Conservation (phyloP, 441 rosid genomes). For the Corymbia calophylla region DNA sequence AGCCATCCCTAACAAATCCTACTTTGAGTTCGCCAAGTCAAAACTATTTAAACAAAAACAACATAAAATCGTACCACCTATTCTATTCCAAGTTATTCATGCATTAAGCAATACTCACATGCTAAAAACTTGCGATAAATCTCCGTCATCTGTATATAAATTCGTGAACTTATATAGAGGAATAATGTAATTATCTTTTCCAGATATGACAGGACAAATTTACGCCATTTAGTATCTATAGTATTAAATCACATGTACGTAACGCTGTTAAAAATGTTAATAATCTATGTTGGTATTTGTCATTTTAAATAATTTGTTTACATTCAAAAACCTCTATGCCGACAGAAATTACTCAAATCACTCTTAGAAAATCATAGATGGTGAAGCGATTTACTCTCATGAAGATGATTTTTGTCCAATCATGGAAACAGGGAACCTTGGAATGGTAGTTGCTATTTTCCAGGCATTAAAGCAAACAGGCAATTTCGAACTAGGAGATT, state of each 20-base stretch:
- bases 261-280: background rate
- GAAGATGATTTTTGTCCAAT: too few relatives aligned
- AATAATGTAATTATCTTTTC: background rate
- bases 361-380: background rate
- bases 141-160: background rate
- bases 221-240: background rate
- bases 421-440: background rate
- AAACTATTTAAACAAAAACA: background rate
- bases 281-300: background rate
- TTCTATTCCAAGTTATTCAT: background rate
- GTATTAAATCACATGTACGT: fast-evolving
- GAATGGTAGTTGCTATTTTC: background rate
- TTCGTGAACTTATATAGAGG: background rate
- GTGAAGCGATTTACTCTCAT: too few relatives aligned
- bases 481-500: background rate
- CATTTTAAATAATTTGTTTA: background rate
- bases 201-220: background rate
- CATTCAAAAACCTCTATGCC: too few relatives aligned
- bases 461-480: background rate
- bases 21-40: background rate
- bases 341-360: too few relatives aligned
- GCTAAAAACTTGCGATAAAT: background rate
- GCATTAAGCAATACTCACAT: background rate
- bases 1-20: background rate
- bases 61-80: background rate